Base-by-base conservation (phyloP, 768 basidiomycete genomes). In the Auricularia cornea region DNA sequence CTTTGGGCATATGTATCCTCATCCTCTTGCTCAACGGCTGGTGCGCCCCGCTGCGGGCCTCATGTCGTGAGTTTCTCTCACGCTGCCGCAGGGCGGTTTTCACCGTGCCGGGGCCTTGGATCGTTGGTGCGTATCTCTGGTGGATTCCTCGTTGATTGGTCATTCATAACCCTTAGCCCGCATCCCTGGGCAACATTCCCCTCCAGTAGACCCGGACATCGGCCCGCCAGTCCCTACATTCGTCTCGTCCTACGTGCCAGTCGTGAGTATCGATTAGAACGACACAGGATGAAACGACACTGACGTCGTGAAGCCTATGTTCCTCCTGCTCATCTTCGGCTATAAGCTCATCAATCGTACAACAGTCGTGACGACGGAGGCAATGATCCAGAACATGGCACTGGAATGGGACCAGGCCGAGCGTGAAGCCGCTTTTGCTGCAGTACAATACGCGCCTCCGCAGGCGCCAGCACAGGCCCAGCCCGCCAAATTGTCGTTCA, bases 271-370 rank as follows among this genome's bases (percentile, higher is more conserved):
- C 54, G 0, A 10, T 20, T 2, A n/a, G 54, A 1, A 26, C 26
- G 54, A 28, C 11, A 26, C n/a, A n/a, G n/a, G n/a, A n/a, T 29
- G 20, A 23, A 26, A 41, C 31, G 28, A 26, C 16, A 64, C 60
- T 12, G 65, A 64, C 33, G 28, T 65, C 10, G 59, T 56, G 18
- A 18, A 61, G 59, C 67, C 67, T 2, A 14, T 62, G 3, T 65
- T 68, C 52, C 60, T 68, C 20, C 63, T 68, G 8, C 60, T 64
- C 26, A 38, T 68, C 2, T 66, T 68, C 41, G 66, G 67, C 26
- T 68, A 68, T 60, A 68, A 68, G 52, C 64, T 68, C 23, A 62
- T 67, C 59, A 59, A 67, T 35, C 66, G 59, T 16, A 65, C 60
- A 6, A 28, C 26, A 10, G 60, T 62, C 54, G 59, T 62, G 11